Evolutionary conservation across 805 yeast genomes (phyloP), one percentile per base, ranked within the genome.

Genomic region (Starmerella bombi): DNA sequence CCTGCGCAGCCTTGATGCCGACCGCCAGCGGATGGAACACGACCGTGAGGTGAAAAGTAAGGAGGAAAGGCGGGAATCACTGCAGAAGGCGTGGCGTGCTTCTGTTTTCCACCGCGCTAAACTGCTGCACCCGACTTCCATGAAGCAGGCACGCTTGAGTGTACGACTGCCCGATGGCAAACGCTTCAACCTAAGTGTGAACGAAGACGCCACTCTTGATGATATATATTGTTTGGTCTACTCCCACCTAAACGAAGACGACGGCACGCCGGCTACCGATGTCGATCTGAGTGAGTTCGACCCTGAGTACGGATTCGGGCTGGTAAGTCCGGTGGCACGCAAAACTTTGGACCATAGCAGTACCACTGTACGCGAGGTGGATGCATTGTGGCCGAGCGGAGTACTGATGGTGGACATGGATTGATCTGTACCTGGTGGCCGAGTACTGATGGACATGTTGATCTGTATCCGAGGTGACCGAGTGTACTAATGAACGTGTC

Each of bases 201-300:
- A 62, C 33, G 66, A 70, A 12, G 55, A 61, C 21, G 61, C 65
- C 12, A 52, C 67, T 1, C 58, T 83, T 1, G 75, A 72, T 41
- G 85, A 80, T 39, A 60, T 88, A 12, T 79, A 77, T 54, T 80
- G 85, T 8, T 77, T 66, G 53, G 80, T 77, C 15, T 93, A 81
- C 48, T 62, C 78, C 46, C 50, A 58, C 21, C 57, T 54, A 15
- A 36, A 51, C 36, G 48, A 34, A 12, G 45, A 47, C 5, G 52
- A 53, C 14, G 37, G 29, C 25, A 19, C 25, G 5, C 23, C 5
- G 27, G 20, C 31, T 15, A 19, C 17, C 4, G 36, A 25, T 19
- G 21, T 5, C 10, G 50, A 55, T 9, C 71, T 71, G 4, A n/a
- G n/a, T n/a, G 56, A 55, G 10, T 77, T 71, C 49, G 46, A 44